Conservation (phyloP, 1,139 yeast species). For the Suhomyces terraborum region DNA sequence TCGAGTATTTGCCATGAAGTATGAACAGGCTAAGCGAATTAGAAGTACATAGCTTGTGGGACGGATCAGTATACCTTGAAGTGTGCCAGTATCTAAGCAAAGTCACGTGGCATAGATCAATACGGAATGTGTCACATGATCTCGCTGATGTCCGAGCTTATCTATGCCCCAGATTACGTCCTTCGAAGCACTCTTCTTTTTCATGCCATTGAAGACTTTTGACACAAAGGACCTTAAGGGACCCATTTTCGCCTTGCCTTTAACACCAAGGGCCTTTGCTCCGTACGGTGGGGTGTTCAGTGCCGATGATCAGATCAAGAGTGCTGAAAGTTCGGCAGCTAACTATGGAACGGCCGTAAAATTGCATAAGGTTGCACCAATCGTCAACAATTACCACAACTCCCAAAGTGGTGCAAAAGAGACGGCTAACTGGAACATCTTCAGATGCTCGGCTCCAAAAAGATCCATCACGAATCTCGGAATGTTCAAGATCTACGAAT, state of each 20-base stretch:
- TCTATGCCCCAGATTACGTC: neutral
- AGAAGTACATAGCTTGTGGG: no score
- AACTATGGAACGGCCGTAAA: conserved; percentile 94
- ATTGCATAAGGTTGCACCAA: conserved; percentile 69
- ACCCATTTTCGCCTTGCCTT: conserved; percentile 35
- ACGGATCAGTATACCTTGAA: no score
- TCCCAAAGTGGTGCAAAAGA: conserved; percentile 51
- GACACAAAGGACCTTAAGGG: conserved; percentile 26
- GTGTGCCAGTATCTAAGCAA: no score
- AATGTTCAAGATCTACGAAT: conserved; percentile 40
- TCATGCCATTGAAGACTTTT: conserved; percentile 48
- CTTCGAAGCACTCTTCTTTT: neutral
- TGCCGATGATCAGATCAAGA: conserved; percentile 46
- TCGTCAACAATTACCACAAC: conserved; percentile 51
- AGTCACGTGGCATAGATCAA: no score
- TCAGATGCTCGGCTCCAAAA: conserved; percentile 75
- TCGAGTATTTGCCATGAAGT: no score
- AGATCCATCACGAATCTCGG: conserved; percentile 48
- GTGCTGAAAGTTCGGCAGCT: conserved; percentile 50
- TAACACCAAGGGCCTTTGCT: conserved; percentile 46
- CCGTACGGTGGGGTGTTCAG: conserved; percentile 50
- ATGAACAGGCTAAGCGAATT: no score
- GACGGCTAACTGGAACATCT: conserved; percentile 77
- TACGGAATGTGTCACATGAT: conserved; percentile 1
- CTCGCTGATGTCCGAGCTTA: conserved; percentile 6